phyloP scores from a whole-genome alignment of 192 early-diverging fungal species.

The Entomortierella chlamydospora region DNA sequence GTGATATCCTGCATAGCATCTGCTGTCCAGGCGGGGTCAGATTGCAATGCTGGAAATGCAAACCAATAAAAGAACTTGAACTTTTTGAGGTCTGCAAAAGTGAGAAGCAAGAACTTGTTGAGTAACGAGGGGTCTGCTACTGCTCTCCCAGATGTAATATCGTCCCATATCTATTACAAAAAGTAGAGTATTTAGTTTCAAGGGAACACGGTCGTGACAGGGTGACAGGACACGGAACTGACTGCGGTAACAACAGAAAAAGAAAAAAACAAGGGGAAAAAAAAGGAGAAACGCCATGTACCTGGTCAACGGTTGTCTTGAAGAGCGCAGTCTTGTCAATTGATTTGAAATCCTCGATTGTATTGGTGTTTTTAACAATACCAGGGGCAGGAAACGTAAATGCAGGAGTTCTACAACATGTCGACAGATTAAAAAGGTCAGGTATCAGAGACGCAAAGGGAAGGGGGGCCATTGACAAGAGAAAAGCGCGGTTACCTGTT shows the following conservation, averaged over 20 bases:
- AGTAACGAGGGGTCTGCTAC: constrained; percentile 73
- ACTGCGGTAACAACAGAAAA: background rate
- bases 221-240: too few species aligned
- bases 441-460: too few species aligned
- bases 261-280: background rate
- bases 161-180: constrained; percentile 72
- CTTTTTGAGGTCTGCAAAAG: constrained; percentile 98
- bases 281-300: constrained; percentile 22
- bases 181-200: background rate
- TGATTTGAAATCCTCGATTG: constrained; percentile 90
- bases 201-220: background rate
- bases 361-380: constrained; percentile 90
- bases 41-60: constrained; percentile 88
- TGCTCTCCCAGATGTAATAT: constrained; percentile 74
- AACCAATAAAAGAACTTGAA: constrained; percentile 97
- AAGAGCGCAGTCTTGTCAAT: constrained; percentile 82
- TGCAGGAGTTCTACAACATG: constrained; percentile 43
- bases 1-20: constrained; percentile 49
- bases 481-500: constrained; percentile 11
- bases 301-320: constrained; percentile 65
- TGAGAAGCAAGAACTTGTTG: constrained; percentile 79
- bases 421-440: too few species aligned
- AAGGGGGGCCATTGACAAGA: too few species aligned
- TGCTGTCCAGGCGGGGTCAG: constrained; percentile 68
- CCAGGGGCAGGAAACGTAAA: constrained; percentile 64